Percentiles rank a stretch among this genome's conserved stretches.
phyloP scores from a whole-genome alignment of 2,329 filamentous ascomycete species.

The Curvularia verruculosa region DNA sequence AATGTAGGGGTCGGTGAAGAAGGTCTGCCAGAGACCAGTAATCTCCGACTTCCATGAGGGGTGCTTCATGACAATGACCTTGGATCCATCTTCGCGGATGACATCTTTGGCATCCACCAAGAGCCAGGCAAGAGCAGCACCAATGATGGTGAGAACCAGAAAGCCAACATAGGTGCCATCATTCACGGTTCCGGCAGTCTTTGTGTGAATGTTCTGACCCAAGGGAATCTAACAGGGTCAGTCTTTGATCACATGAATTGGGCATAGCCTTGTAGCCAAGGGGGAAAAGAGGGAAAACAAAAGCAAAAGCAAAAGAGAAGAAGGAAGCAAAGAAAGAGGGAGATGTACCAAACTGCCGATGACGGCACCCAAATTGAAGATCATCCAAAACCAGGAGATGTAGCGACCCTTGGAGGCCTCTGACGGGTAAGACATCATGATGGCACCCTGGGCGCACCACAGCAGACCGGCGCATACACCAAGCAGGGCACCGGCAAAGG shows the following conservation, averaged over 20 bases:
- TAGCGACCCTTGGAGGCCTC: slow-evolving; percentile 85
- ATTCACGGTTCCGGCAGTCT: slow-evolving; percentile 58
- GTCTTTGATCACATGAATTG: slow-evolving; percentile 2
- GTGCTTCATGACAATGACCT: slow-evolving; percentile 88
- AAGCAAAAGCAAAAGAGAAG: no score
- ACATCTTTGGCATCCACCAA: slow-evolving; percentile 75
- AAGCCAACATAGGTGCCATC: slow-evolving; percentile 90
- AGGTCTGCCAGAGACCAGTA: slow-evolving; percentile 73
- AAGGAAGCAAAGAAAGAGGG: background rate
- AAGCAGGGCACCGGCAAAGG: slow-evolving; percentile 77
- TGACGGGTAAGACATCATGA: slow-evolving; percentile 88
- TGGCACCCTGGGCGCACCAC: slow-evolving; percentile 82
- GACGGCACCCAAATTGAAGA: slow-evolving; percentile 90
- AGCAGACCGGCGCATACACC: slow-evolving; percentile 80
- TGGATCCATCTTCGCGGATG: slow-evolving; percentile 75
- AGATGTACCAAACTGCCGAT: slow-evolving; percentile 73
- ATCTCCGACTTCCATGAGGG: slow-evolving; percentile 85
- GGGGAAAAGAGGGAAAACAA: no score
- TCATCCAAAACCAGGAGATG: slow-evolving; percentile 92
- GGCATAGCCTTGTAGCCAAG: slow-evolving; percentile 43
- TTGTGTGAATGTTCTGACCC: slow-evolving; percentile 71
- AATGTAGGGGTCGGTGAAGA: slow-evolving; percentile 74
- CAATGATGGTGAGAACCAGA: slow-evolving; percentile 78
- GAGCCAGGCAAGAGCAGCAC: slow-evolving; percentile 71
- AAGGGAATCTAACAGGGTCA: slow-evolving; percentile 66